Conservation (phyloP, 23 red algal genomes). For the Gracilaria domingensis region DNA sequence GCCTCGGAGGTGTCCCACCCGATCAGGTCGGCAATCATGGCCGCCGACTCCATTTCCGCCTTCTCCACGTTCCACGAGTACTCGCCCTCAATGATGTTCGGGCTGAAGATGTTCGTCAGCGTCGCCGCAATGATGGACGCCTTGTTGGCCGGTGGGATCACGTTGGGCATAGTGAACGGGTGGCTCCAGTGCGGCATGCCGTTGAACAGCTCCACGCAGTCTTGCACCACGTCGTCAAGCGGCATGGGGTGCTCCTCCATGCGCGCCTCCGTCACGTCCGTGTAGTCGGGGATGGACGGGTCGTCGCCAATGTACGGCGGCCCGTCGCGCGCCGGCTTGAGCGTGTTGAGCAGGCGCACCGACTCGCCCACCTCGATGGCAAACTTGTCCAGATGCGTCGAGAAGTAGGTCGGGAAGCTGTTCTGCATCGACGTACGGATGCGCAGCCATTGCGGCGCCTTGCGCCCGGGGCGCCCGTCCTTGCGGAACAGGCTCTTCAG, state of each 20-base stretch:
- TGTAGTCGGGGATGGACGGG: constrained; percentile 20
- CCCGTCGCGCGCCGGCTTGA: constrained; percentile 3
- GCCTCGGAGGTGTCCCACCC: constrained; percentile 43
- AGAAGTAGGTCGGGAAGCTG: constrained; percentile 49
- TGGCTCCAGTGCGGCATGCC: constrained; percentile 51
- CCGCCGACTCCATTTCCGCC: constrained; percentile 55
- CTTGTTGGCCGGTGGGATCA: constrained; percentile 62
- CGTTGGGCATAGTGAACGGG: constrained; percentile 53
- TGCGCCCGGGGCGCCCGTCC: neutral
- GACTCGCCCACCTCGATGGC: constrained; percentile 22
- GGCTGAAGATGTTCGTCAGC: constrained; percentile 38
- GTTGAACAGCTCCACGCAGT: constrained; percentile 48
- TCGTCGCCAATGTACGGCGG: constrained; percentile 21
- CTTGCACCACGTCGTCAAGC: constrained; percentile 25
- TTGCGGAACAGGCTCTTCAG: constrained; percentile 14
- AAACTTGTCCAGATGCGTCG: constrained; percentile 15
- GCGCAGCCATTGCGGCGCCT: constrained; percentile 35
- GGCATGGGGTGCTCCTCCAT: constrained; percentile 16
- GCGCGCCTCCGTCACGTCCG: constrained; percentile 11
- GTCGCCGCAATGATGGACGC: constrained; percentile 49
- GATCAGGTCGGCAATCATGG: constrained; percentile 36
- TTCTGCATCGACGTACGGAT: constrained; percentile 15
- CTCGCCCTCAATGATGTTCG: constrained; percentile 58
- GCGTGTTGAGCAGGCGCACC: constrained; percentile 25
- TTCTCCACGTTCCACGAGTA: constrained; percentile 52